These are phyloP conservation scores for Purpureocillium takamizusanense DNA, from an alignment of 2,329 filamentous ascomycete genomes.

Conservation along the genomic window DNA sequence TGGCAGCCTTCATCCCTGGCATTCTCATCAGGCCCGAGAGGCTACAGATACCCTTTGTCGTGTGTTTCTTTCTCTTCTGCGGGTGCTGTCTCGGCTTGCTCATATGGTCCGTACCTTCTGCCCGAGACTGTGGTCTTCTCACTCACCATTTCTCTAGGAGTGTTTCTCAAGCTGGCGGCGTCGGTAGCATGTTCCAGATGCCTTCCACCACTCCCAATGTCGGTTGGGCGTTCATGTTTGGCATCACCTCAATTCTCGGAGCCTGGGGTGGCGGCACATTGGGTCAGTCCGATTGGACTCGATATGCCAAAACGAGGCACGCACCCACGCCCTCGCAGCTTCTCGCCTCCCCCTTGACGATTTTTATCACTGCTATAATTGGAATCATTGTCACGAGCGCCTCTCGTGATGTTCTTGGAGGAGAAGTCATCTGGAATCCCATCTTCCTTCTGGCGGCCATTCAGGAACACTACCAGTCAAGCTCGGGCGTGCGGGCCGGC, in stretches of 20 bases:
- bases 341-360: slow-evolving; percentile 14
- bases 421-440: slow-evolving; percentile 15
- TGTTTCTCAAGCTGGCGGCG: slow-evolving; percentile 11
- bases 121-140: background rate
- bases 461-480: slow-evolving; percentile 16
- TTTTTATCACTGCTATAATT: slow-evolving; percentile 16
- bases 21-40: slow-evolving; percentile 14
- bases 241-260: slow-evolving; percentile 18
- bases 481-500: slow-evolving; percentile 11
- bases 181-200: slow-evolving; percentile 13
- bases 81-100: slow-evolving; percentile 11
- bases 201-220: slow-evolving; percentile 10
- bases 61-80: slow-evolving; percentile 15
- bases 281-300: slow-evolving; percentile 18
- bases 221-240: slow-evolving; percentile 21
- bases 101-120: slow-evolving; percentile 7
- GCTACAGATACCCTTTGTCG: slow-evolving; percentile 15
- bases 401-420: slow-evolving; percentile 11
- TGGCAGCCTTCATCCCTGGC: slow-evolving; percentile 11
- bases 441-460: slow-evolving; percentile 14
- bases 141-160: slow-evolving; percentile 5
- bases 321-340: slow-evolving; percentile 13
- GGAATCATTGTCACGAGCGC: slow-evolving; percentile 16
- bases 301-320: slow-evolving; percentile 11
- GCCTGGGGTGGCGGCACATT: slow-evolving; percentile 16